Evolutionary conservation across 108 stramenopile genomes (phyloP).

Genomic region (Pseudonitzschia pungens): DNA sequence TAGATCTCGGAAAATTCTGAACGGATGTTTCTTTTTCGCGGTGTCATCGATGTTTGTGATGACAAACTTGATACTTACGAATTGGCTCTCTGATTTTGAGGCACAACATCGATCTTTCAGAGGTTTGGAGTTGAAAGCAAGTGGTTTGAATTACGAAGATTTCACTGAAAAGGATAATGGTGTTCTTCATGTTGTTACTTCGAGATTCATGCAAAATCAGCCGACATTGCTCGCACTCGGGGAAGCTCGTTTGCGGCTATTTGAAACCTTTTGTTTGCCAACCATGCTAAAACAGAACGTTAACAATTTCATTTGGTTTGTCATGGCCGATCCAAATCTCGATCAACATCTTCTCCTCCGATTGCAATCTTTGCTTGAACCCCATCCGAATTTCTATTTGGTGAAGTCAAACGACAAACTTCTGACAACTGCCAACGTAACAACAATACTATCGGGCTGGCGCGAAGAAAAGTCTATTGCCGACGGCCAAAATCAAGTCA

Average conservation of each 20-base stretch:
- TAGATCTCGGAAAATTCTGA: not conserved
- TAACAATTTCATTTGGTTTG: slow-evolving; percentile 58
- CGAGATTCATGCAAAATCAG: slow-evolving; percentile 70
- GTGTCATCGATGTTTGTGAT: not conserved
- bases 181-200: slow-evolving; percentile 53
- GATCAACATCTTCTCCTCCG: slow-evolving; percentile 26
- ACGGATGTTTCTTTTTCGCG: not conserved
- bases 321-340: slow-evolving; percentile 54
- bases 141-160: not conserved
- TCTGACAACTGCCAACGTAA: slow-evolving; percentile 15
- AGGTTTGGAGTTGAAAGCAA: not conserved
- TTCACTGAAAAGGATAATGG: slow-evolving; percentile 4
- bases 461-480: not conserved
- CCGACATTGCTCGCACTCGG: slow-evolving; percentile 48
- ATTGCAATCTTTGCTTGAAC: slow-evolving; percentile 35
- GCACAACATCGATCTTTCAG: not conserved
- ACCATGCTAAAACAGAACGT: slow-evolving; percentile 43
- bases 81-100: not conserved
- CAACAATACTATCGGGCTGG: not conserved
- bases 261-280: slow-evolving; percentile 64
- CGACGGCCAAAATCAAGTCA: not conserved
- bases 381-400: slow-evolving; percentile 45
- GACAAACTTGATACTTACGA: not conserved
- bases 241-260: slow-evolving; percentile 46
- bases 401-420: slow-evolving; percentile 48